Base-by-base conservation (phyloP, 106 monocot genomes). In the Platanthera guangdongensis region DNA sequence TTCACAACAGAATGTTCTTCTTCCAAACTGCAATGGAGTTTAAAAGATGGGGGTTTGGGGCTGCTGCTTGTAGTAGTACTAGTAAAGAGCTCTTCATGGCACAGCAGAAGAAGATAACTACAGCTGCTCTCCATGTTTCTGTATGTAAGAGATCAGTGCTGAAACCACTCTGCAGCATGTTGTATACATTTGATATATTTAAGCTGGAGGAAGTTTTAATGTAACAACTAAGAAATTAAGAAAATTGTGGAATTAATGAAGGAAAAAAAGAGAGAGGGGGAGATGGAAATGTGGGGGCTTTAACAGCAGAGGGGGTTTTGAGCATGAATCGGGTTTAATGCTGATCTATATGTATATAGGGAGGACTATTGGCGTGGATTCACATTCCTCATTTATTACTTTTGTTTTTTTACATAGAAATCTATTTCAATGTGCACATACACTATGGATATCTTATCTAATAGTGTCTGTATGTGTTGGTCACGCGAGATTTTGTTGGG, bases 311-410 rank as follows among this genome's bases (percentile, higher is more conserved):
- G 75, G 53, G 74, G 85, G 21, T 21, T 81, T 19, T 78, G 74
- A 81, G 75, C 85, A 85, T 85, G 85, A 85, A 46, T 15, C 7
- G 70, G 4, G 68, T 28, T 85, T 75, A 85, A 85, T 85, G 81
- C 78, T 8, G 48, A 21, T 9, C 25, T 25, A 25, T 25, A 25
- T 0, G 25, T 25, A 25, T 25, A 25, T 25, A 25, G 25, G 25
- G 25, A 25, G 25, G 25, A 25, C 25, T 46, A 15, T 46, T 70
- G 28, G 47, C 69, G 69, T 70, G 69, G 47, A 70, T 16, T 1
- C 47, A 70, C 16, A 5, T 47, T 16, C 16, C n/a, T 47, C 47
- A 70, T 70, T 70, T 70, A 70, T 70, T 70, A 65, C 32, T 12
- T 64, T 64, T 25, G 22, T 53, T 2, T 53, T 13, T 53, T 53